A percentile compares a stretch with the other conserved stretches of the same genome.
phyloP scores from a whole-genome alignment of 371 early-diverging fungal genomes.

The Mortierella sp. region DNA sequence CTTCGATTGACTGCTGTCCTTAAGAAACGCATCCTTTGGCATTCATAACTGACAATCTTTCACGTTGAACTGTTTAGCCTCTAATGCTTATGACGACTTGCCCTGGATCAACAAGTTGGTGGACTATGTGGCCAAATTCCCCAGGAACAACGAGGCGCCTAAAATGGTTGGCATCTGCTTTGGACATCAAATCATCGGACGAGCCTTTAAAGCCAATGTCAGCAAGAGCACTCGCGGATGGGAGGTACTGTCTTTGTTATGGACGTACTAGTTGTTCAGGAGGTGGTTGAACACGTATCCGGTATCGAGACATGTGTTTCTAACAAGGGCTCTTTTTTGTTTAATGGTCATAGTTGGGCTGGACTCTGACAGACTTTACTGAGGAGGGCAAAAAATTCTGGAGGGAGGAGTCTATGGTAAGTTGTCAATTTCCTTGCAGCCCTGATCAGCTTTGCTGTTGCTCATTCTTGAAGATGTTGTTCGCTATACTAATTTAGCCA shows the following conservation, averaged over 20 bases:
- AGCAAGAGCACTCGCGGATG: conserved; percentile 71
- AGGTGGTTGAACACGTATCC: conserved; percentile 14
- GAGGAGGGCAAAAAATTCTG: conserved; percentile 60
- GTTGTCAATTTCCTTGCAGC: conserved; percentile 27
- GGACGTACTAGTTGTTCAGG: background rate
- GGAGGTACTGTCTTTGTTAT: conserved; percentile 65
- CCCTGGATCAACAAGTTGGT: conserved; percentile 74
- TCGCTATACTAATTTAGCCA: background rate
- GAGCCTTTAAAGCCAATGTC: conserved; percentile 73
- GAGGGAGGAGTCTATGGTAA: conserved; percentile 40
- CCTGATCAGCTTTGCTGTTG: conserved; percentile 31
- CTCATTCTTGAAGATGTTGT: background rate
- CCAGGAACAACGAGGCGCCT: conserved; percentile 32
- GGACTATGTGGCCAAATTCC: conserved; percentile 62
- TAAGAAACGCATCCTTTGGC: background rate
- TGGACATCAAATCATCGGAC: conserved; percentile 82
- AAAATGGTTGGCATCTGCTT: conserved; percentile 77
- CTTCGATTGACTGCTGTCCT: background rate
- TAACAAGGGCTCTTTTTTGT: conserved; percentile 3
- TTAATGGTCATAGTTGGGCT: conserved; percentile 60
- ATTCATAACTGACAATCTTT: background rate
- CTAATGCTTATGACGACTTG: conserved; percentile 62
- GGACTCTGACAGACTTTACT: conserved; percentile 59
- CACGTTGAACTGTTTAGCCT: conserved; percentile 21
- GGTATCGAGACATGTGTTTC: background rate